Evolutionary conservation across 2,329 filamentous ascomycete species (phyloP), one percentile per base, ranked within the genome.

Genomic region (Sarocladiaceae sp.): DNA sequence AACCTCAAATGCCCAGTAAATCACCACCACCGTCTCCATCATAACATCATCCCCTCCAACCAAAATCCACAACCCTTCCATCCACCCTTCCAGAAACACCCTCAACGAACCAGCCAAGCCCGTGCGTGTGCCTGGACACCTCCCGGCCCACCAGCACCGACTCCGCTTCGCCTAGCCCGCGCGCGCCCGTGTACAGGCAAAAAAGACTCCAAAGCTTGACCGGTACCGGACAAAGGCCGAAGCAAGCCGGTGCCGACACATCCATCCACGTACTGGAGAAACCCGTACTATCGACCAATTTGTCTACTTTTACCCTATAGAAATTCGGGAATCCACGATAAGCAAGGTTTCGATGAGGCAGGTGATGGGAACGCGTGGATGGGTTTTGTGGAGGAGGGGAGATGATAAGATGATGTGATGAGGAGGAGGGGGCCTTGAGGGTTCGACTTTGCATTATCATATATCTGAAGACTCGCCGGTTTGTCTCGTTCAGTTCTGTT

Each of bases 221-320:
- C n/a, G n/a, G n/a, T n/a, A n/a, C n/a, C 37, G 37, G 37, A 46
- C 7, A 28, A 46, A 46, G 40, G 40, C 40, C 40, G 40, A 46
- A 46, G 40, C 40, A 46, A 46, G 25, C 40, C 40, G 40, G 37
- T 23, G 37, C 37, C 37, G 37, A 22, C 17, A 12, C n/a, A 22
- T 40, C 40, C 40, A 46, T 29, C 22, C 40, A 46, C 40, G 15
- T 10, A 15, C 15, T 8, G 10, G 29, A 33, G 29, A 10, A 10
- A 10, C 29, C 10, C 29, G 10, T 15, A 33, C 29, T 15, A 33
- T 33, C 10, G 29, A 33, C 8, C 29, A 4, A 26, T 48, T 25
- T 48, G 44, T 50, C 33, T 50, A 37, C 33, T 50, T 50, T 50
- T 50, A 50, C 47, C 47, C 47, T 50, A 50, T 50, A 37, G 26